phyloP scores from a whole-genome alignment of 164 flowering plant species.

The Magnolia changhungtana region DNA sequence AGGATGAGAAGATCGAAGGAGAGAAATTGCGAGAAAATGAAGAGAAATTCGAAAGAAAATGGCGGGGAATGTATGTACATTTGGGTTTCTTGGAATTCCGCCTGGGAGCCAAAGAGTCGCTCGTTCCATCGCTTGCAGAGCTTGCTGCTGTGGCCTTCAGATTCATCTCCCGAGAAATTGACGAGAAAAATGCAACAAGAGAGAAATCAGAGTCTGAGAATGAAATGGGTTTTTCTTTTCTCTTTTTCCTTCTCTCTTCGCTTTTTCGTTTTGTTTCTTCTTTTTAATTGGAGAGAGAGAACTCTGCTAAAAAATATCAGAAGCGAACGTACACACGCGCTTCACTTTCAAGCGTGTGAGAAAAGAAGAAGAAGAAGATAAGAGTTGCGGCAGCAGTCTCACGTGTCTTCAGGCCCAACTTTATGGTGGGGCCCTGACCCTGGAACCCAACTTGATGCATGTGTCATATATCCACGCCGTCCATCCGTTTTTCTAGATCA shows the following conservation, averaged over 20 bases:
- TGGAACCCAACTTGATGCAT: too few relatives aligned
- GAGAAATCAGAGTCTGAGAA: neutral
- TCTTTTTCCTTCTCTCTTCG: neutral
- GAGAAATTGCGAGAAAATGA: slow-evolving; percentile 1
- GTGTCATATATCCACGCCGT: too few relatives aligned
- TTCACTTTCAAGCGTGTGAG: too few relatives aligned
- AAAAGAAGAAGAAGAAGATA: too few relatives aligned
- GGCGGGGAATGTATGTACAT: slow-evolving; percentile 14
- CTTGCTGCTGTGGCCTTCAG: slow-evolving; percentile 3
- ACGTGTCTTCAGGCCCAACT: too few relatives aligned
- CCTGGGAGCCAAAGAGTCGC: slow-evolving; percentile 18
- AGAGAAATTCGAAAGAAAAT: neutral
- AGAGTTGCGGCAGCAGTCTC: too few relatives aligned
- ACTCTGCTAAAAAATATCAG: too few relatives aligned
- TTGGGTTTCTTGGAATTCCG: slow-evolving; percentile 34
- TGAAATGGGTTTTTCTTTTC: neutral
- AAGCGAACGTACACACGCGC: too few relatives aligned
- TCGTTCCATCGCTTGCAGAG: slow-evolving; percentile 14
- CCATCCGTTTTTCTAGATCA: too few relatives aligned
- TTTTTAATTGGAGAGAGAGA: neutral
- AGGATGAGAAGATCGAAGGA: neutral
- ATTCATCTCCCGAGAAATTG: neutral
- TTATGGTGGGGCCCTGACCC: too few relatives aligned
- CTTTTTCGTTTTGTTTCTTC: neutral
- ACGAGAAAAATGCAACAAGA: neutral